Base-by-base conservation (phyloP, 1,284 basidiomycete species). In the Cystobasidium slooffiae region DNA sequence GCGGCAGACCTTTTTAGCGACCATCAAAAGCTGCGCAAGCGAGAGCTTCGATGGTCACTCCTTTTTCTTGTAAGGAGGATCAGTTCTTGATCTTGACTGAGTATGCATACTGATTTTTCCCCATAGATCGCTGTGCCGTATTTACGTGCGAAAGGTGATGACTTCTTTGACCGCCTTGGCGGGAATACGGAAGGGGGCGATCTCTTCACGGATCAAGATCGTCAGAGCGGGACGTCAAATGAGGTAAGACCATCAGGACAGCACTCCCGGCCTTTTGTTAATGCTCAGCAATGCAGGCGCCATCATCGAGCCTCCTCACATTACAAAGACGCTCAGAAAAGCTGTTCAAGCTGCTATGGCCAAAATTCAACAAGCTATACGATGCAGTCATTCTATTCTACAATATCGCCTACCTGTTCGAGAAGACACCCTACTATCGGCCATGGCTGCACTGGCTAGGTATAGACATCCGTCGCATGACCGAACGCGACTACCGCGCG, bases 341-440 rank as follows among this genome's bases (percentile, higher is more conserved):
- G 5, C 52, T 68, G 41, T 65, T 77, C 53, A 72, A 65, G 9
- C 51, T 49, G 37, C 39, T 68, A 2, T 99, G 97, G 82, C 97
- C 97, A 0, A 94, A 90, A 86, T 78, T 88, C 9, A 94, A 93
- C 80, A 86, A 88, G 6, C 80, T 84, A 1, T 91, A 91, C 77
- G 95, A 99, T 82, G 78, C 89, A 22, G 92, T 91, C 87, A 84
- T 97, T 74, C 86, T 98, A 18, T 83, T 87, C 47, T 92, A 90
- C 85, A 97, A 97, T 82, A 83, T 98, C 44, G 88, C 89, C 8
- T 99, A 98, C 83, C 85, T 98, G 31, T 98, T 97, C 81, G 91
- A 93, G 77, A 87, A 87, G 80, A 94, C 91, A 12, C 88, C 90
- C 0, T 91, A 89, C 81, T 96, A 96, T 84, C 88, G 95, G 76